Evolutionary conservation across 1,139 yeast genomes (phyloP), one percentile per base, ranked within the genome.

Genomic region (Geotrichum phurueaensis): DNA sequence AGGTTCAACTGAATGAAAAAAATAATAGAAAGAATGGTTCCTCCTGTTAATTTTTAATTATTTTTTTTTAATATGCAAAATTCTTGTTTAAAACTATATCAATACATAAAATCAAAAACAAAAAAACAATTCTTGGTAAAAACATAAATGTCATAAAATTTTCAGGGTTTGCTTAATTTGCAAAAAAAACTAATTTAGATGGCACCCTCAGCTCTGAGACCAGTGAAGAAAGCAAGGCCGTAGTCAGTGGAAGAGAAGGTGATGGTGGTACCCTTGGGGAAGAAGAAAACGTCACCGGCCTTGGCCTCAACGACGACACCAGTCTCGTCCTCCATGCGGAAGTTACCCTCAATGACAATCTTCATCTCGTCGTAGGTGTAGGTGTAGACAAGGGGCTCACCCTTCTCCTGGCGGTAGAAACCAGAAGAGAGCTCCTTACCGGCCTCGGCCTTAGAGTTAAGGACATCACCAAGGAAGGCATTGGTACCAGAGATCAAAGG

Each of bases 321-420:
- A 58, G 83, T 78, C 73, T 84, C 89, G 67, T 85, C 90, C 59
- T 82, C 70, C 66, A 85, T 78, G 61, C 76, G 76, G 77, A 82
- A 83, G 69, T 82, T 84, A 64, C 89, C 89, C 70, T 84, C 87
- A 66, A 85, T 76, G 70, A 84, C 79, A 68, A 85, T 78, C 75
- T 85, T 85, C 87, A 84, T 84, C 76, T 85, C 90, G 70, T 85
- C 89, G 73, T 84, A 85, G 69, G 76, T 76, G 74, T 85, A 85
- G 60, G 77, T 75, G 79, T 84, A 85, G 27, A 82, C 87, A 69
- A 85, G 80, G 57, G 86, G 82, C 70, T 83, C 85, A 62, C 89
- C 89, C 64, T 78, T 76, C 71, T 84, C 86, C 75, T 84, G 89
- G 69, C 79, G 81, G 79, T 81, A 85, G 75, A 85, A 85, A 53